Conservation (phyloP, 2,329 filamentous ascomycete species). For the Remersonia thermophila region DNA sequence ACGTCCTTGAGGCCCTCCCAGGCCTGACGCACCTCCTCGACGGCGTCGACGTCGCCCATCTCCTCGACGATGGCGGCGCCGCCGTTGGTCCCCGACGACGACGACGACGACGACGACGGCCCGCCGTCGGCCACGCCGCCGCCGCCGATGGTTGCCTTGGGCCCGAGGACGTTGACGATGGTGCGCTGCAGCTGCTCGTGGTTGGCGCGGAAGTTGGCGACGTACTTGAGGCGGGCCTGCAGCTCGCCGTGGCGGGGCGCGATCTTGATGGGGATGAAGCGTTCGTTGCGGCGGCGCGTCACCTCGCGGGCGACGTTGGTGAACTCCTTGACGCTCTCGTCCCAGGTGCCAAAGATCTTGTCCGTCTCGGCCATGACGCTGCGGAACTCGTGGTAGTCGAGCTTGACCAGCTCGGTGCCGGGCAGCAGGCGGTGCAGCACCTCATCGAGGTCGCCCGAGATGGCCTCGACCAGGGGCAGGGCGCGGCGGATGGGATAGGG, state of each 20-base stretch:
- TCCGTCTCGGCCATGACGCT: constrained; percentile 73
- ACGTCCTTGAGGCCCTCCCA: constrained; percentile 92
- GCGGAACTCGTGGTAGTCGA: constrained; percentile 85
- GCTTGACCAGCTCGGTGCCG: constrained; percentile 77
- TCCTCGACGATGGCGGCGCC: constrained; percentile 72
- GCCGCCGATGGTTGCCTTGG: constrained; percentile 48
- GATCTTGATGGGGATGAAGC: constrained; percentile 98
- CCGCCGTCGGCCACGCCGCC: constrained; percentile 37
- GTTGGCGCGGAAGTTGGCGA: constrained; percentile 87
- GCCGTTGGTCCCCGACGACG: constrained; percentile 29
- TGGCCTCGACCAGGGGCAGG: constrained; percentile 87
- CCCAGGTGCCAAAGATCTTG: constrained; percentile 83
- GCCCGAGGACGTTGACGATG: constrained; percentile 90
- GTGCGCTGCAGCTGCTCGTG: constrained; percentile 96
- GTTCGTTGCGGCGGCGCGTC: constrained; percentile 84
- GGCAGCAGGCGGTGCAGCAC: constrained; percentile 77
- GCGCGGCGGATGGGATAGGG: constrained; percentile 89
- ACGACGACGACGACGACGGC: too few relatives aligned
- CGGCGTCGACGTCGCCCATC: constrained; percentile 92
- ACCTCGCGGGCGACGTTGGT: constrained; percentile 95
- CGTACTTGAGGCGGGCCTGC: constrained; percentile 83
- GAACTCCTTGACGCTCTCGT: constrained; percentile 93
- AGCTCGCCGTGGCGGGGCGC: constrained; percentile 75
- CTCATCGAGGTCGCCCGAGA: constrained; percentile 82
- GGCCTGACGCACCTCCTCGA: constrained; percentile 88